These are phyloP conservation scores for Clonostachys sp. DNA, from an alignment of 2,329 filamentous ascomycete species.

Conservation along the genomic window DNA sequence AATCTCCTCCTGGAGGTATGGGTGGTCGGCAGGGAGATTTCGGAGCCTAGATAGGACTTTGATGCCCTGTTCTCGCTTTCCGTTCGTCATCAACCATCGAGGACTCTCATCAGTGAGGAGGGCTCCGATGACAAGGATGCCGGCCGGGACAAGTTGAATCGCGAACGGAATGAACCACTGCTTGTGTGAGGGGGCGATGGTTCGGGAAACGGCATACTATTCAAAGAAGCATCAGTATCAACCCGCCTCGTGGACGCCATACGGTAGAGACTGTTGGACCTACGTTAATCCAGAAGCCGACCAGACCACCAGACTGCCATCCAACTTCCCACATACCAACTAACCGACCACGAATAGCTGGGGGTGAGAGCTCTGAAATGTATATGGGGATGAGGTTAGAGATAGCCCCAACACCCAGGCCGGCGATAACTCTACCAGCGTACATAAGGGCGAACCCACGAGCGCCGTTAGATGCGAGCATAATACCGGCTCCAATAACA, in stretches of 20 bases:
- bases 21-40: slow-evolving; percentile 24
- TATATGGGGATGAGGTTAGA: slow-evolving; percentile 41
- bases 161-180: slow-evolving; percentile 65
- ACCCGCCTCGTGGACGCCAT: too few relatives aligned
- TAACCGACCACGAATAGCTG: slow-evolving; percentile 47
- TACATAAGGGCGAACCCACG: slow-evolving; percentile 41
- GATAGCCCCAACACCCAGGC: slow-evolving; percentile 30
- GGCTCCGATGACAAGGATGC: slow-evolving; percentile 41
- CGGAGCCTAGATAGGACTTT: slow-evolving; percentile 50
- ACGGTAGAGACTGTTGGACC: slow-evolving; percentile 23
- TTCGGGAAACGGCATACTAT: slow-evolving; percentile 49
- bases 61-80: slow-evolving; percentile 43
- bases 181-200: slow-evolving; percentile 30
- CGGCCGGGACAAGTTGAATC: slow-evolving; percentile 61
- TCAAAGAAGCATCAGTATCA: too few relatives aligned
- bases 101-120: slow-evolving; percentile 50
- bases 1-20: neutral
- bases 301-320: slow-evolving; percentile 45
- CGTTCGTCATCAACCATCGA: slow-evolving; percentile 53
- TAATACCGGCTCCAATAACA: slow-evolving; percentile 44
- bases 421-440: slow-evolving; percentile 44
- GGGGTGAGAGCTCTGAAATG: slow-evolving; percentile 39
- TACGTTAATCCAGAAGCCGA: slow-evolving; percentile 45
- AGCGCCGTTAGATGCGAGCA: slow-evolving; percentile 47
- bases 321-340: slow-evolving; percentile 50